These are phyloP conservation scores for Triticum turgidum DNA, from an alignment of 176 grass and related monocot genomes.

Conservation along the genomic window DNA sequence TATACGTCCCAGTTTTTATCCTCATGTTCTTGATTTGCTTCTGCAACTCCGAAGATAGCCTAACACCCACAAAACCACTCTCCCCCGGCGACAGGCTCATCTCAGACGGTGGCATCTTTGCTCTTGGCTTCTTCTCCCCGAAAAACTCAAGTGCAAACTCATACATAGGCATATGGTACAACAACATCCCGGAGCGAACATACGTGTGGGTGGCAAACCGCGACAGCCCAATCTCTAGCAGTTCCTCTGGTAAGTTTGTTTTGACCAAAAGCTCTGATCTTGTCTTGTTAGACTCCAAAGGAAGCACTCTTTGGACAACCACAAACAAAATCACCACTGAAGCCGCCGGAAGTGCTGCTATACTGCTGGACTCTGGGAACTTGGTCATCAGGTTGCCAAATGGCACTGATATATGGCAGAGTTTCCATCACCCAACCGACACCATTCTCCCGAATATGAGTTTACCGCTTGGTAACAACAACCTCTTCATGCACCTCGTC, in stretches of 20 bases:
- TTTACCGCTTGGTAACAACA: too few species aligned
- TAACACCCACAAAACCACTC: slow-evolving; percentile 19
- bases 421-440: slow-evolving; percentile 35
- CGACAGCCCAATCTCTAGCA: slow-evolving; percentile 3
- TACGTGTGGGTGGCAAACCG: slow-evolving; percentile 54
- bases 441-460: slow-evolving; percentile 9
- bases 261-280: slow-evolving; percentile 19
- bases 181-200: neutral
- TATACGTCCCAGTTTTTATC: neutral
- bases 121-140: slow-evolving; percentile 34
- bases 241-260: neutral
- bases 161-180: slow-evolving; percentile 48
- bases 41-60: slow-evolving; percentile 12
- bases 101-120: slow-evolving; percentile 20
- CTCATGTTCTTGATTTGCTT: neutral
- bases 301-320: slow-evolving; percentile 23
- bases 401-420: slow-evolving; percentile 28
- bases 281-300: neutral
- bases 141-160: neutral
- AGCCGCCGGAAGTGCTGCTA: neutral
- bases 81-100: neutral
- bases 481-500: too few species aligned
- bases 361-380: slow-evolving; percentile 24
- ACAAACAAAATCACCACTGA: neutral
- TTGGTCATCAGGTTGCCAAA: neutral